These are phyloP conservation scores for Pseudogymnoascus sp. DNA, from an alignment of 2,329 filamentous ascomycete genomes.

Conservation along the genomic window DNA sequence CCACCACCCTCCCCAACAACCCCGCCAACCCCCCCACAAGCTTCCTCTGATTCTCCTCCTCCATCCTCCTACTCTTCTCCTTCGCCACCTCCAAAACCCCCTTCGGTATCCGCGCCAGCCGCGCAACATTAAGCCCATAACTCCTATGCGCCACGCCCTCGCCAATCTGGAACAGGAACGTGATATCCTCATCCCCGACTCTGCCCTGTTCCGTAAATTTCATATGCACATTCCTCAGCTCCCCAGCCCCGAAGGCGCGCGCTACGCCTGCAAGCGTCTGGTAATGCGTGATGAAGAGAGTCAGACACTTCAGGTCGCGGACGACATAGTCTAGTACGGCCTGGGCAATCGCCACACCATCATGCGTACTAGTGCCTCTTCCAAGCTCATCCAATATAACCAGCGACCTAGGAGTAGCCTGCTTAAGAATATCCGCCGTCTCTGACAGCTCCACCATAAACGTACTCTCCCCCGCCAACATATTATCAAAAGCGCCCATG, in stretches of 20 bases:
- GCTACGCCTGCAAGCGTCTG: slow-evolving; percentile 71
- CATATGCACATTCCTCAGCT: slow-evolving; percentile 89
- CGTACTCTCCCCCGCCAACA: slow-evolving; percentile 87
- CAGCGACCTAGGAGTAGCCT: slow-evolving; percentile 74
- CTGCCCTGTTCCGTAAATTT: slow-evolving; percentile 51
- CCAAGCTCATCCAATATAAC: slow-evolving; percentile 94
- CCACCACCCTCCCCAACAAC: slow-evolving; percentile 23
- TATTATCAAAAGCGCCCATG: slow-evolving; percentile 92
- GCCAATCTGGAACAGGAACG: slow-evolving; percentile 87
- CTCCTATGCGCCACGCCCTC: slow-evolving; percentile 89
- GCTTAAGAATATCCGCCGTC: slow-evolving; percentile 82
- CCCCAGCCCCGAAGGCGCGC: slow-evolving; percentile 55
- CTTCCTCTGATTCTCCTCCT: slow-evolving; percentile 61
- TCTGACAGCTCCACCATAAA: slow-evolving; percentile 98
- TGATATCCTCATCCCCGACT: slow-evolving; percentile 67
- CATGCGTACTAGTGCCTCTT: slow-evolving; percentile 87
- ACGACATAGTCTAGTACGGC: slow-evolving; percentile 83
- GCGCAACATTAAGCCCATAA: slow-evolving; percentile 89
- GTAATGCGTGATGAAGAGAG: slow-evolving; percentile 97
- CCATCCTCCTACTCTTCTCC: slow-evolving; percentile 72
- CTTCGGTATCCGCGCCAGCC: slow-evolving; percentile 72
- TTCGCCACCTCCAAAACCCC: slow-evolving; percentile 71
- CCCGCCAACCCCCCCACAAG: slow-evolving; percentile 39
- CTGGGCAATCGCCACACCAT: slow-evolving; percentile 91
- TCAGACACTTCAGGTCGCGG: slow-evolving; percentile 65